Percentiles rank a stretch among this genome's conserved stretches.
Conservation (phyloP, 2,329 filamentous ascomycete genomes). For the Phaeosphaeria sp. region DNA sequence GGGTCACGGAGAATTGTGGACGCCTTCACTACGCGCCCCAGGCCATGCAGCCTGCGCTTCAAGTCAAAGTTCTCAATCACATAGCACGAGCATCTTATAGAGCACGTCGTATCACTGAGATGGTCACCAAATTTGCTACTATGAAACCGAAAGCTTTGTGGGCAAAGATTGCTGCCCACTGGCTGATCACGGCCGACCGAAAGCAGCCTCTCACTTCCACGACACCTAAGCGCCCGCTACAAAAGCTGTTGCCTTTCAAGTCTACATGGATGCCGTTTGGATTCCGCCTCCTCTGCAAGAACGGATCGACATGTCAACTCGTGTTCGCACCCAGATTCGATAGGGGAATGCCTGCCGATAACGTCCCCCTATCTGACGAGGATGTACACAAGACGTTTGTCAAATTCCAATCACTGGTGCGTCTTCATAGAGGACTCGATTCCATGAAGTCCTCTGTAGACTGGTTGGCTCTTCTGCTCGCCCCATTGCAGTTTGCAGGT, state of each 20-base stretch:
- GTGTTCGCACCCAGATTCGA: not conserved
- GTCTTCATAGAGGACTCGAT: not conserved
- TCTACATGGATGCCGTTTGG: not conserved
- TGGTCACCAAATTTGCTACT: not conserved
- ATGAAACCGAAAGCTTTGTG: not conserved
- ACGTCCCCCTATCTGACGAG: not conserved
- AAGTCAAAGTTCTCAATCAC: slow-evolving; percentile 9
- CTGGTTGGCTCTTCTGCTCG: not conserved
- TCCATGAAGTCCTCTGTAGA: not conserved
- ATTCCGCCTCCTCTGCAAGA: not conserved
- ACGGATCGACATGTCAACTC: not conserved
- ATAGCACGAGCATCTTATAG: slow-evolving; percentile 5
- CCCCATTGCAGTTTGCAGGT: not conserved
- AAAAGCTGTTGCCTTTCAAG: not conserved
- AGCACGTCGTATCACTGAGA: slow-evolving; percentile 1
- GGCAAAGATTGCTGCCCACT: not conserved
- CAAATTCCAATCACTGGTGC: not conserved
- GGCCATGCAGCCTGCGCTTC: slow-evolving; percentile 3
- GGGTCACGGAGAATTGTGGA: slow-evolving; percentile 29
- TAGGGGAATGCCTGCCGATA: not conserved
- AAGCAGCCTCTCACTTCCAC: not conserved
- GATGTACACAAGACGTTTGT: not conserved
- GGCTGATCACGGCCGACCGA: not conserved
- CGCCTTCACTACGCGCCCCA: slow-evolving; percentile 27
- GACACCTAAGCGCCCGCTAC: not conserved